phyloP scores from a whole-genome alignment of 805 yeast species.

The Hanseniaspora jakobsenii region DNA sequence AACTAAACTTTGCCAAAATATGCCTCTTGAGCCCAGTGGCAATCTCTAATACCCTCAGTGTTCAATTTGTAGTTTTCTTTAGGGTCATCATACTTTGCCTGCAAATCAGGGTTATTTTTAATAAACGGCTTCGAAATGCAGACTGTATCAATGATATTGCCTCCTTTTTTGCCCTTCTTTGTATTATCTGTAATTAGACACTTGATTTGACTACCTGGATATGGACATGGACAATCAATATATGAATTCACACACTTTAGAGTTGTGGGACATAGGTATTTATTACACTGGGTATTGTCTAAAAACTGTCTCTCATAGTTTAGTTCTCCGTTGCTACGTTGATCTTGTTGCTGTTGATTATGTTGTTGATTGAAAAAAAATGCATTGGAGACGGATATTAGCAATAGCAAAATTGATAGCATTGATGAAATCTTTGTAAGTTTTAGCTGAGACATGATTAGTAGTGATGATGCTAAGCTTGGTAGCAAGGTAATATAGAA shows the following conservation, averaged over 20 bases:
- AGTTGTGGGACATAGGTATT: slow-evolving; percentile 75
- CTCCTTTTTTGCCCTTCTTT: no score
- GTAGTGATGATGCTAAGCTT: no score
- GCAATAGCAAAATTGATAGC: no score
- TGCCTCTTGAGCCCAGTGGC: slow-evolving; percentile 73
- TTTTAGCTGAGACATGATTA: no score
- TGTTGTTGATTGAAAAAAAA: slow-evolving; percentile 31
- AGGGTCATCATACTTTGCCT: slow-evolving; percentile 33
- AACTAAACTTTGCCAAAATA: slow-evolving; percentile 43
- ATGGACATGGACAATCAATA: slow-evolving; percentile 79
- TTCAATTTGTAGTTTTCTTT: slow-evolving; percentile 37
- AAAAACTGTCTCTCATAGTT: slow-evolving; percentile 30
- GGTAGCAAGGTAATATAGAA: no score
- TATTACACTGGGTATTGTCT: slow-evolving; percentile 38
- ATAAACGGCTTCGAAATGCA: slow-evolving; percentile 75
- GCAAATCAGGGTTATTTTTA: slow-evolving; percentile 30
- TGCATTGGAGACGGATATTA: no score
- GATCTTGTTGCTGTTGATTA: slow-evolving; percentile 31
- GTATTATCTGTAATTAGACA: no score
- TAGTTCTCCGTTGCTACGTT: slow-evolving; percentile 26
- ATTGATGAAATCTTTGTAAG: no score
- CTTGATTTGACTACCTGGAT: slow-evolving; percentile 70
- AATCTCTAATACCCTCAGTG: slow-evolving; percentile 51
- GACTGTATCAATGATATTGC: slow-evolving; percentile 35
- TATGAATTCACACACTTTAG: slow-evolving; percentile 59